These are phyloP conservation scores for Amphicarpaea edgeworthii DNA, from an alignment of 306 rosid species.

Conservation along the genomic window DNA sequence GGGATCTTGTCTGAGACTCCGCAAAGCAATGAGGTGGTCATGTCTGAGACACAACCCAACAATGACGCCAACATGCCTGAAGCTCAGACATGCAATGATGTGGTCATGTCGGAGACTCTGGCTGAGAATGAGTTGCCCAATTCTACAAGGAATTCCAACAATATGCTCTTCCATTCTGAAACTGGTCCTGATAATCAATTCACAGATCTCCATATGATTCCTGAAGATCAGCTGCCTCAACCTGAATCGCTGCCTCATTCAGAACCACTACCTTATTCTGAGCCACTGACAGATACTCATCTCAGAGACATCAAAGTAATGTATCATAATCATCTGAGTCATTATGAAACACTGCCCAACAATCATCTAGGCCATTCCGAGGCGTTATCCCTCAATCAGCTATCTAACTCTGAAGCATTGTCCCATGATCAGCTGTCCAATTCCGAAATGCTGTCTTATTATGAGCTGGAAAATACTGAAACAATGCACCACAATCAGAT, in stretches of 20 bases:
- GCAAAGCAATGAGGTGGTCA: conserved; percentile 14
- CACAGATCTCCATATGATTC: conserved; percentile 39
- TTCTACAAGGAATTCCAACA: conserved; percentile 38
- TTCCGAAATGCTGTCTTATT: conserved; percentile 54
- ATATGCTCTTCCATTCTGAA: conserved; percentile 44
- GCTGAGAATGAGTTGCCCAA: conserved; percentile 42
- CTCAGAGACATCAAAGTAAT: conserved; percentile 49
- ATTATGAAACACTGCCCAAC: conserved; percentile 44
- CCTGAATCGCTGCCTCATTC: conserved; percentile 49
- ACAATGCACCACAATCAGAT: conserved; percentile 34
- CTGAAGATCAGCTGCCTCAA: conserved; percentile 54
- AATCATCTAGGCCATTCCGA: conserved; percentile 51
- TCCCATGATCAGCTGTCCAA: conserved; percentile 50
- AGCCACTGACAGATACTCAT: conserved; percentile 42
- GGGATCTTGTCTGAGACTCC: neutral
- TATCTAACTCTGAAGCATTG: conserved; percentile 40
- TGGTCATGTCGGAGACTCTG: conserved; percentile 44
- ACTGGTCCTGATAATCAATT: conserved; percentile 45
- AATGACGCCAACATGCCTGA: conserved; percentile 16
- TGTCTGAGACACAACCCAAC: conserved; percentile 35
- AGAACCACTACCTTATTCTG: conserved; percentile 39
- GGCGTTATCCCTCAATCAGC: conserved; percentile 44
- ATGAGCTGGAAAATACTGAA: conserved; percentile 53
- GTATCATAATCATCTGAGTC: conserved; percentile 43
- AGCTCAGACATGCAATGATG: conserved; percentile 42